Base-by-base conservation (phyloP, 169 alveolate genomes). In the Plasmodium gallinaceum region DNA sequence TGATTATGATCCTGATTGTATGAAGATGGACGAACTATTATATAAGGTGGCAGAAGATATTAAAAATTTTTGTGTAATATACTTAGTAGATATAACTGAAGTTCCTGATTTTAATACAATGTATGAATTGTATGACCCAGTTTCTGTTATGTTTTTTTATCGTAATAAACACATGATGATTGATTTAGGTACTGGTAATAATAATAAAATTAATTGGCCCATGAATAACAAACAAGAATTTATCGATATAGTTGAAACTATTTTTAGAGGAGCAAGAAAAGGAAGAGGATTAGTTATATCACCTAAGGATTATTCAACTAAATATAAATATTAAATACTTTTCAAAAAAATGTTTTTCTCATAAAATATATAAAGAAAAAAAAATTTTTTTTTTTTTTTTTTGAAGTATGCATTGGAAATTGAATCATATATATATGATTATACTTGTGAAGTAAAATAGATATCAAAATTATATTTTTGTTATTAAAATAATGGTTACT, bases 101-200 rank as follows among this genome's bases (percentile, higher is more conserved):
- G 99, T 98, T 12, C 99, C 99, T n/a, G 99, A 98, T 88, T 98
- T 98, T 94, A 98, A 98, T 90, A 97, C 99, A 42, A 98, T 98
- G 99, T 98, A 98, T 93, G 99, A 98, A 93, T 91, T 98, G 69
- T 98, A 97, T 92, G 99, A 98, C 88, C 99, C 99, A 0, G 99
- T 98, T 42, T 97, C 99, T 1, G 99, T 98, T 32, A 98, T 98
- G 99, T 98, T 98, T 92, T 98, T 98, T 94, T 98, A 96, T 93
- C 96, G 99, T 88, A 98, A 98, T 91, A 98, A 98, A 88, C 99
- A 98, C 94, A 98, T 98, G 97, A 98, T 98, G 99, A 98, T 98
- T 72, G 99, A 98, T 94, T 94, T 98, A 43, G 99, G 99, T 26
- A 98, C 99, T 43, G 99, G 99, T 22, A 98, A 98, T 92, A 98